A percentile compares a stretch with the other conserved stretches of the same genome.
phyloP scores from a whole-genome alignment of 176 grass and related monocot species.

The Bothriochloa decipiens region DNA sequence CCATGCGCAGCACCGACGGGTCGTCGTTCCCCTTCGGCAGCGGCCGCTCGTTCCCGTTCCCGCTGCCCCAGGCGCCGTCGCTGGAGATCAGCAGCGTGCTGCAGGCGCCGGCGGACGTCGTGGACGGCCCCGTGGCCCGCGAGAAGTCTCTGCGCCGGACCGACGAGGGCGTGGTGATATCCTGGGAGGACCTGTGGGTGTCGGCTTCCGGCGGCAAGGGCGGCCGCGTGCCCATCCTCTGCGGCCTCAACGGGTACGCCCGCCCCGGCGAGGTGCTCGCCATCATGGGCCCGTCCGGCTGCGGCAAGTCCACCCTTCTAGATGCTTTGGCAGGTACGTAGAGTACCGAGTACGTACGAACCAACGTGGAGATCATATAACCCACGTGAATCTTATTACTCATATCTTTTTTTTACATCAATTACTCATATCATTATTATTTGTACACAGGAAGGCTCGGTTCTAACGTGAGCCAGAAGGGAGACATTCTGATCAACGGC shows the following conservation, averaged over 20 bases:
- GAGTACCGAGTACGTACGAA: background rate
- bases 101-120: background rate
- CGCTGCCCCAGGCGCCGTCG: conserved; percentile 27
- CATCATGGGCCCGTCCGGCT: conserved; percentile 96
- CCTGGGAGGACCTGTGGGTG: conserved; percentile 91
- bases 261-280: conserved; percentile 76
- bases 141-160: conserved; percentile 42
- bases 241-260: conserved; percentile 72
- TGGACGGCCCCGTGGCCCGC: background rate
- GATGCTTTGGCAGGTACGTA: conserved; percentile 79
- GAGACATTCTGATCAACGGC: conserved; percentile 83
- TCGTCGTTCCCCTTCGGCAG: conserved; percentile 60
- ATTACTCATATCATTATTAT: no score
- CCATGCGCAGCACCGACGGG: conserved; percentile 46
- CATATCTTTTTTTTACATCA: no score
- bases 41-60: conserved; percentile 34
- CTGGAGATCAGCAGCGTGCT: conserved; percentile 26
- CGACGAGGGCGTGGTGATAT: conserved; percentile 58
- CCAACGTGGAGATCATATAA: background rate
- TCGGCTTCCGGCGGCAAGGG: conserved; percentile 52
- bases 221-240: conserved; percentile 58
- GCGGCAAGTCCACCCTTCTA: conserved; percentile 94
- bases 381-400: background rate
- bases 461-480: conserved; percentile 63
- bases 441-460: conserved; percentile 61